Percentiles rank a stretch among this genome's conserved stretches.
These are phyloP conservation scores for Flaveria brownii DNA, from an alignment of 129 eudicot genomes.

Conservation along the genomic window DNA sequence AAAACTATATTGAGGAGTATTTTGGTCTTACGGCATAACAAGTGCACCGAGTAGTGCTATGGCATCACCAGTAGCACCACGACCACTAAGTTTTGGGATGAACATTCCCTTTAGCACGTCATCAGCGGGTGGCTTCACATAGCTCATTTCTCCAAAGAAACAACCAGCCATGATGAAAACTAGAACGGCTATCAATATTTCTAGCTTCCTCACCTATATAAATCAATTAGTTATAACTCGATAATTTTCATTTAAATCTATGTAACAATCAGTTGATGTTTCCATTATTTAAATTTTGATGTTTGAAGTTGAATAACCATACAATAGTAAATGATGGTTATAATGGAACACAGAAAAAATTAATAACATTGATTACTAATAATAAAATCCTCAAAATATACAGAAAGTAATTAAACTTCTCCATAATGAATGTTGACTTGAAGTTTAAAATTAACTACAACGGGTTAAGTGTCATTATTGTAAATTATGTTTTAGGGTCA, in stretches of 20 bases:
- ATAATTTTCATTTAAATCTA: not conserved
- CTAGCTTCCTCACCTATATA: constrained; percentile 83
- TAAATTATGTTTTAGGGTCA: too few species aligned
- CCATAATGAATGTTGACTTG: too few species aligned
- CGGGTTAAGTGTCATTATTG: too few species aligned
- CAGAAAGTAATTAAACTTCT: too few species aligned
- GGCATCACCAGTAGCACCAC: constrained; percentile 90
- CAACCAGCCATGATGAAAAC: constrained; percentile 92
- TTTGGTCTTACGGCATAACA: constrained; percentile 77
- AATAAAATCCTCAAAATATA: too few species aligned
- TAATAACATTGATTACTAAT: too few species aligned
- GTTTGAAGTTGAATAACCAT: too few species aligned
- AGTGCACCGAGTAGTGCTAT: constrained; percentile 96
- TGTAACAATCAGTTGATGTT: not conserved
- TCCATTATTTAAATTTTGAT: too few species aligned
- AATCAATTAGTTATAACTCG: not conserved
- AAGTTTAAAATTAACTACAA: too few species aligned
- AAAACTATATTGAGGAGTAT: not conserved
- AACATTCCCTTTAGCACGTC: constrained; percentile 89
- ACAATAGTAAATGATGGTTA: too few species aligned
- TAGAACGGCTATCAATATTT: constrained; percentile 64
- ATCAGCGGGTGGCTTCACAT: constrained; percentile 82
- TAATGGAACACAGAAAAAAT: too few species aligned
- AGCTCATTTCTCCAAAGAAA: constrained; percentile 88
- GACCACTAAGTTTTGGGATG: constrained; percentile 71